These are phyloP conservation scores for Verticillium tricorpus DNA, from an alignment of 2,329 filamentous ascomycete genomes.

Conservation along the genomic window DNA sequence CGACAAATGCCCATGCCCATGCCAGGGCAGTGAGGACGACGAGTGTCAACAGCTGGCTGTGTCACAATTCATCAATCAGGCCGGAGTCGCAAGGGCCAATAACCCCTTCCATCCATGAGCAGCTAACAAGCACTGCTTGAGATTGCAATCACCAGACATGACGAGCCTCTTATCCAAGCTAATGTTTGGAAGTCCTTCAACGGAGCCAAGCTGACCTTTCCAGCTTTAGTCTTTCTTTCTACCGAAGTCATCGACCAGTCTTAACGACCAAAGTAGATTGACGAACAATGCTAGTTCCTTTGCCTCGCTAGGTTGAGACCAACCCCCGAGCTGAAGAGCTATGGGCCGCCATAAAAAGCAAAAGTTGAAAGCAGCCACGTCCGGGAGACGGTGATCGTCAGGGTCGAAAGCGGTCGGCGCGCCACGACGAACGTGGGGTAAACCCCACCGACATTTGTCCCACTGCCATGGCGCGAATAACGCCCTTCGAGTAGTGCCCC, in stretches of 20 bases:
- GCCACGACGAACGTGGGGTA: not conserved
- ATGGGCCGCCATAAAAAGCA: not conserved
- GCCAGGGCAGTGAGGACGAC: slow-evolving; percentile 33
- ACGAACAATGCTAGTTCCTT: no score
- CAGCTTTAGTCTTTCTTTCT: no score
- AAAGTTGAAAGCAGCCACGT: not conserved
- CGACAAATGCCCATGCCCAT: slow-evolving; percentile 36
- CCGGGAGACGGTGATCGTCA: not conserved
- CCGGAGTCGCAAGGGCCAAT: not conserved
- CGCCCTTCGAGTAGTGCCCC: not conserved
- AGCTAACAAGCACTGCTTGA: no score
- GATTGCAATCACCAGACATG: no score
- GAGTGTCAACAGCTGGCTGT: slow-evolving; percentile 29
- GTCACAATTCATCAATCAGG: not conserved
- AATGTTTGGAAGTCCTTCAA: no score
- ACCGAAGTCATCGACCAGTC: no score
- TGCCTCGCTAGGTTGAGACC: no score
- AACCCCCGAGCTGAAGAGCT: not conserved
- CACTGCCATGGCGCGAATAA: not conserved
- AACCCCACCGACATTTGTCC: not conserved
- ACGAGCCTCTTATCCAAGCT: no score
- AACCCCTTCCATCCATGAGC: no score
- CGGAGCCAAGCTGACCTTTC: no score
- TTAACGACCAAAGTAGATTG: no score
- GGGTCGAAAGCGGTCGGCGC: not conserved